Percentiles rank a stretch among this genome's conserved stretches.
phyloP scores from a whole-genome alignment of 2,329 filamentous ascomycete genomes.

The Pseudopithomyces chartarum region DNA sequence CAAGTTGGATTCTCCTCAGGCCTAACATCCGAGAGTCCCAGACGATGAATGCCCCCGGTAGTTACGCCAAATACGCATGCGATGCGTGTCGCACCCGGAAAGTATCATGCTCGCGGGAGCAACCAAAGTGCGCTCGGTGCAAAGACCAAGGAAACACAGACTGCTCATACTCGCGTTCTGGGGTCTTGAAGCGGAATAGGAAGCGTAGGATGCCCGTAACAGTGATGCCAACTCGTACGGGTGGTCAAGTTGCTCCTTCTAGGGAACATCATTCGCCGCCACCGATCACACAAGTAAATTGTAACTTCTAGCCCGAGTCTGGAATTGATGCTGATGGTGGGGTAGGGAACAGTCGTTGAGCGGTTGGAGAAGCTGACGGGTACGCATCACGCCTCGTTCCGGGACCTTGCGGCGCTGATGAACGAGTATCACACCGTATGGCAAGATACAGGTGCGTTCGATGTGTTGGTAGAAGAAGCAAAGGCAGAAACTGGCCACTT shows the following conservation, averaged over 20 bases:
- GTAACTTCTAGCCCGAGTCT: not conserved
- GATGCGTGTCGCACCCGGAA: conserved; percentile 9
- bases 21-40: not conserved
- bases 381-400: not conserved
- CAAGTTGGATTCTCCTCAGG: not conserved
- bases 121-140: conserved; percentile 6
- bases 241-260: not conserved
- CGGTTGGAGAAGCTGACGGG: conserved; percentile 2
- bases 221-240: not conserved
- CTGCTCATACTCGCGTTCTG: conserved; percentile 11
- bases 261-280: not conserved
- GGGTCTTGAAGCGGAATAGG: conserved; percentile 6
- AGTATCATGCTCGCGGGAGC: conserved; percentile 8
- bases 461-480: not conserved
- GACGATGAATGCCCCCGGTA: not conserved
- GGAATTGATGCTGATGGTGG: not conserved
- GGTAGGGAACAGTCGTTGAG: not conserved
- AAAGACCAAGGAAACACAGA: not conserved
- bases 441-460: conserved; percentile 4
- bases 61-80: conserved; percentile 1
- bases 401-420: conserved; percentile 1
- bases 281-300: not conserved
- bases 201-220: not conserved
- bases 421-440: conserved; percentile 4
- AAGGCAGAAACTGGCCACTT: not conserved